A percentile compares a stretch with the other conserved stretches of the same genome.
Evolutionary conservation across 164 flowering plant genomes (phyloP).

Genomic region (Umbellularia californica): DNA sequence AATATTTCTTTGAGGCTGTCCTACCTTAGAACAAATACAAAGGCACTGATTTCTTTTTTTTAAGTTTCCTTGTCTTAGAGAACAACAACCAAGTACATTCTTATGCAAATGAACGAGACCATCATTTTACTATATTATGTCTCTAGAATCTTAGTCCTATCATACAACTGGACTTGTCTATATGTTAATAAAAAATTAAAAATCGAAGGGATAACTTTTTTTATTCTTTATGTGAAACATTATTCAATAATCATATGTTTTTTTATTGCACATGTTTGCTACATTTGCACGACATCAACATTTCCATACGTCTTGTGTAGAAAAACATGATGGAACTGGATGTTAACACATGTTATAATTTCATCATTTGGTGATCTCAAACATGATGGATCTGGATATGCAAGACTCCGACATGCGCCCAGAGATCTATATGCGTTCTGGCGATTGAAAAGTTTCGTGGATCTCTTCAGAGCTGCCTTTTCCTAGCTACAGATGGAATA

Average conservation of each 20-base stretch:
- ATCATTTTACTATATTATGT: neutral
- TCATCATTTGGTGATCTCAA: too few species aligned
- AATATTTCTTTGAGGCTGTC: too few species aligned
- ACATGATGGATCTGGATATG: too few species aligned
- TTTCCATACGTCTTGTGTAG: neutral
- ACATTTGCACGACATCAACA: neutral
- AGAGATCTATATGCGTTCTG: too few species aligned
- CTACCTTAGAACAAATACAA: too few species aligned
- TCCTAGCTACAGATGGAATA: too few species aligned
- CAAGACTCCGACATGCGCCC: too few species aligned
- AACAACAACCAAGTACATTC: neutral
- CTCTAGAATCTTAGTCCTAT: neutral
- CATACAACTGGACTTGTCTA: neutral
- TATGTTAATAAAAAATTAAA: neutral
- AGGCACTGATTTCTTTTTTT: neutral
- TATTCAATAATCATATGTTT: neutral
- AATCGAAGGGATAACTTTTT: neutral
- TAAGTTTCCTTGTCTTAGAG: neutral
- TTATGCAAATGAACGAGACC: neutral
- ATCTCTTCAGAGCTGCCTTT: too few species aligned
- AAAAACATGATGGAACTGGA: too few species aligned
- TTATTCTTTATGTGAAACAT: neutral
- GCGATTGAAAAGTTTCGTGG: too few species aligned
- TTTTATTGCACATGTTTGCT: neutral
- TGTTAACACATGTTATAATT: too few species aligned